These are phyloP conservation scores for Clarireedia paspali DNA, from an alignment of 2,329 filamentous ascomycete species.

Conservation along the genomic window DNA sequence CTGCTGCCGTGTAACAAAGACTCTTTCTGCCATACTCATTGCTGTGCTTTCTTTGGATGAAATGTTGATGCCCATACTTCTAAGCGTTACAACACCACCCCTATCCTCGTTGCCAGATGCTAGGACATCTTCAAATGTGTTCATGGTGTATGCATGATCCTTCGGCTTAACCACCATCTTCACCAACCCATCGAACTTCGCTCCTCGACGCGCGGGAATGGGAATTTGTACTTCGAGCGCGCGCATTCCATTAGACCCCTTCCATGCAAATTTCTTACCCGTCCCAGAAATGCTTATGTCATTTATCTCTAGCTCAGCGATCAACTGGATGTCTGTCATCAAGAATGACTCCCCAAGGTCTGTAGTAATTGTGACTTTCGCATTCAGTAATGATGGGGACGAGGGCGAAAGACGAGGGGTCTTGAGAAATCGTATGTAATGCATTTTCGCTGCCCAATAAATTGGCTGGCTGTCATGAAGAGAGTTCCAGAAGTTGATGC, in stretches of 20 bases:
- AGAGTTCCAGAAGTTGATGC: too few relatives aligned
- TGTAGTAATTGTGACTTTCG: slow-evolving; percentile 56
- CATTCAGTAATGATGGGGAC: slow-evolving; percentile 28
- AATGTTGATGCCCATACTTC: slow-evolving; percentile 19
- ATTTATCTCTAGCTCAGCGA: slow-evolving; percentile 13
- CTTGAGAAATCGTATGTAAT: slow-evolving; percentile 63
- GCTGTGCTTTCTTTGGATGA: neutral
- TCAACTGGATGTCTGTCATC: slow-evolving; percentile 23
- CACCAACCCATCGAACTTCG: neutral
- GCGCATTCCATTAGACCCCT: slow-evolving; percentile 21
- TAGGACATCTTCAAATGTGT: slow-evolving; percentile 12
- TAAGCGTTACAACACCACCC: slow-evolving; percentile 18
- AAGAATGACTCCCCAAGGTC: slow-evolving; percentile 46
- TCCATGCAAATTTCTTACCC: slow-evolving; percentile 19
- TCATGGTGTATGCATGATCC: slow-evolving; percentile 5
- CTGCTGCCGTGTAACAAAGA: slow-evolving; percentile 9
- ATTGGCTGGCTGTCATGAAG: neutral
- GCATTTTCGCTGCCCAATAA: slow-evolving; percentile 33
- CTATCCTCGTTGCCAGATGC: neutral
- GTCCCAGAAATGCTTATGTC: slow-evolving; percentile 1
- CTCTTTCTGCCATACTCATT: slow-evolving; percentile 18
- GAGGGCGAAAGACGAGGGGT: slow-evolving; percentile 40
- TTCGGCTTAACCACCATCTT: slow-evolving; percentile 18
- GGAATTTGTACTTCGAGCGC: slow-evolving; percentile 19
- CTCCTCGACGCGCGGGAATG: neutral